Conservation (phyloP, 306 rosid species). For the Begonia masoniana region DNA sequence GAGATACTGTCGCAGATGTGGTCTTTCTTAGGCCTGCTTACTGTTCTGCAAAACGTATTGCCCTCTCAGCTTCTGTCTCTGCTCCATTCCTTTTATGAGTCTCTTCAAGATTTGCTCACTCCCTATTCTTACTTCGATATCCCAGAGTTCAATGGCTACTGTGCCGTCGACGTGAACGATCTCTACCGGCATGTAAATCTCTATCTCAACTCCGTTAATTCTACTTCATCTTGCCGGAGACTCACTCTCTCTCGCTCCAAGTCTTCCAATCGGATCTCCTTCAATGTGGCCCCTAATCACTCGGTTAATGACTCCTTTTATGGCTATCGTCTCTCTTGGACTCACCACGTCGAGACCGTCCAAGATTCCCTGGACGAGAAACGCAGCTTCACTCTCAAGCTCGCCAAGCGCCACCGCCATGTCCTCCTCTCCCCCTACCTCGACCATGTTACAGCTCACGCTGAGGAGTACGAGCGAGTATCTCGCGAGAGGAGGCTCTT, state of each 20-base stretch:
- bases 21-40: conserved; percentile 70
- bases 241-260: conserved; percentile 72
- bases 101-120: conserved; percentile 57
- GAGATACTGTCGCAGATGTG: conserved; percentile 82
- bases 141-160: conserved; percentile 85
- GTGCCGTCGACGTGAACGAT: conserved; percentile 71
- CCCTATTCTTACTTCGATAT: conserved; percentile 69
- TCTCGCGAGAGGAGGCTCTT: conserved; percentile 66
- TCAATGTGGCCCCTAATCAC: conserved; percentile 71
- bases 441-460: conserved; percentile 42
- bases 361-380: conserved; percentile 79
- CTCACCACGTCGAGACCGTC: conserved; percentile 68
- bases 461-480: conserved; percentile 65
- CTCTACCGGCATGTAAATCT: conserved; percentile 77
- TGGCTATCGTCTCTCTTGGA: conserved; percentile 50
- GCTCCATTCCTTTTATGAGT: conserved; percentile 60
- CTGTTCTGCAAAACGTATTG: conserved; percentile 69
- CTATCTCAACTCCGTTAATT: conserved; percentile 52
- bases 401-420: conserved; percentile 67
- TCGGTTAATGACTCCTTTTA: conserved; percentile 47
- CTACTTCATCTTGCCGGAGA: conserved; percentile 38
- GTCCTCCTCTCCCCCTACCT: conserved; percentile 49
- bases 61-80: conserved; percentile 73
- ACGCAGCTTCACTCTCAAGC: conserved; percentile 62
- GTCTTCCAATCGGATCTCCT: conserved; percentile 63